Percentiles rank a stretch among this genome's conserved stretches.
Evolutionary conservation across 257 asterid species (phyloP).

Genomic region (Solanum virginianum): DNA sequence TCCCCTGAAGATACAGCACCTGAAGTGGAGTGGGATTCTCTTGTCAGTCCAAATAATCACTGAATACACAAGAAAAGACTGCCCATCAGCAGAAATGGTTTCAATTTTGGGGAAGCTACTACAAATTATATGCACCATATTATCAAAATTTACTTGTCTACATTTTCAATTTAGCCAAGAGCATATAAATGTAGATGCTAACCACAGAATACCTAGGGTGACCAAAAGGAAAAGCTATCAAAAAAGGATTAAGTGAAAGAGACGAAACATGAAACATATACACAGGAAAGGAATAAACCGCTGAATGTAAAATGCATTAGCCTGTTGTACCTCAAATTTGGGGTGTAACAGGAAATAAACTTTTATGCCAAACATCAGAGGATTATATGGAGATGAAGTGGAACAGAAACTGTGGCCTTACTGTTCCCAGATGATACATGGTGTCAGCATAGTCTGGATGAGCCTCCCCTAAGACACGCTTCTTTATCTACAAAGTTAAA

Average conservation of each 20-base stretch:
- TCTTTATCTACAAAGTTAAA: slow-evolving; percentile 50
- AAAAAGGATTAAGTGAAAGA: neutral
- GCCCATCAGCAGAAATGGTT: neutral
- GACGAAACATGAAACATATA: neutral
- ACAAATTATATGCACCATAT: neutral
- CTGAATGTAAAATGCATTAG: neutral
- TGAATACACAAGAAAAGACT: neutral
- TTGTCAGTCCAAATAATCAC: neutral
- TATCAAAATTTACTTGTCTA: neutral
- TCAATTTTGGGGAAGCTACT: neutral
- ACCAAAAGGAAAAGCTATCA: neutral
- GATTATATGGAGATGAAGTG: neutral
- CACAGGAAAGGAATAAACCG: neutral
- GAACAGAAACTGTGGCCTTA: slow-evolving; percentile 22
- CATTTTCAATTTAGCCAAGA: neutral
- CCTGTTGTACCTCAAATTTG: neutral
- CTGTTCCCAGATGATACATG: slow-evolving; percentile 84
- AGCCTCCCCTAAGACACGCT: slow-evolving; percentile 72
- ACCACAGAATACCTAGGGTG: neutral
- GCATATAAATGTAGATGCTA: neutral
- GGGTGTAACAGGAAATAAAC: neutral
- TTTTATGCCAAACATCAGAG: neutral
- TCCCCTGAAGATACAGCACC: slow-evolving; percentile 68
- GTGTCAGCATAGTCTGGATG: slow-evolving; percentile 89
- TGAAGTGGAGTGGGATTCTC: slow-evolving; percentile 6